phyloP scores from a whole-genome alignment of 106 monocot genomes.

The Triglochin maritima region DNA sequence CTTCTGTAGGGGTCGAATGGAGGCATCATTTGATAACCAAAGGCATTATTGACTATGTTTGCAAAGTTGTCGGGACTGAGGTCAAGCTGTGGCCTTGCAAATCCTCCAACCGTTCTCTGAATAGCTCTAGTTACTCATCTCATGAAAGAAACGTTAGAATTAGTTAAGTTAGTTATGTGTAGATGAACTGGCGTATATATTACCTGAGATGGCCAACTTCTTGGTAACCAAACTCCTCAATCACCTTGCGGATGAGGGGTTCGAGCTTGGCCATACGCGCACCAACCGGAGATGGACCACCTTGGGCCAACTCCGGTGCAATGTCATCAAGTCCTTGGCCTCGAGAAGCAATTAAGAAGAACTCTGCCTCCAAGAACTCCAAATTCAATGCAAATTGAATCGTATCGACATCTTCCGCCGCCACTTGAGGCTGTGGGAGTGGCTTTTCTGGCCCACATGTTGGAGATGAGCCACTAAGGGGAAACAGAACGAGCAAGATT shows the following conservation, averaged over 20 bases:
- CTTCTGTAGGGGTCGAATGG: conserved; percentile 66
- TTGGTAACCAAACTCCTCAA: conserved; percentile 49
- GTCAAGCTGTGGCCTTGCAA: conserved; percentile 55
- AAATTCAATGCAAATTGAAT: conserved; percentile 65
- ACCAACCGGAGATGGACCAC: conserved; percentile 53
- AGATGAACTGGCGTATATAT: neutral
- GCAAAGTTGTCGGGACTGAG: conserved; percentile 41
- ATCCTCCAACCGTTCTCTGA: conserved; percentile 38
- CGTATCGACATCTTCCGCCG: conserved; percentile 29
- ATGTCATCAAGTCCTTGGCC: conserved; percentile 42
- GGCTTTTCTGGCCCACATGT: neutral
- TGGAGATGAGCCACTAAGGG: too few species aligned
- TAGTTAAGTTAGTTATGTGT: neutral
- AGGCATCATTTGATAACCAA: conserved; percentile 18
- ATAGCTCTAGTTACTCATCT: conserved; percentile 30
- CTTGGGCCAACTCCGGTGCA: conserved; percentile 32
- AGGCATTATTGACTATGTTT: conserved; percentile 24
- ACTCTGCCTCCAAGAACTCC: conserved; percentile 66
- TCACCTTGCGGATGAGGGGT: conserved; percentile 22
- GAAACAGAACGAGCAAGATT: too few species aligned
- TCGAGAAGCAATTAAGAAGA: conserved; percentile 46
- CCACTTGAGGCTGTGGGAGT: conserved; percentile 5
- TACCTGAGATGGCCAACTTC: conserved; percentile 71
- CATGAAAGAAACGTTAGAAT: neutral
- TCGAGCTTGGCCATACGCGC: conserved; percentile 37